Base-by-base conservation (phyloP, 225 moss, liverwort and hornwort species). In the Ulota crispa region DNA sequence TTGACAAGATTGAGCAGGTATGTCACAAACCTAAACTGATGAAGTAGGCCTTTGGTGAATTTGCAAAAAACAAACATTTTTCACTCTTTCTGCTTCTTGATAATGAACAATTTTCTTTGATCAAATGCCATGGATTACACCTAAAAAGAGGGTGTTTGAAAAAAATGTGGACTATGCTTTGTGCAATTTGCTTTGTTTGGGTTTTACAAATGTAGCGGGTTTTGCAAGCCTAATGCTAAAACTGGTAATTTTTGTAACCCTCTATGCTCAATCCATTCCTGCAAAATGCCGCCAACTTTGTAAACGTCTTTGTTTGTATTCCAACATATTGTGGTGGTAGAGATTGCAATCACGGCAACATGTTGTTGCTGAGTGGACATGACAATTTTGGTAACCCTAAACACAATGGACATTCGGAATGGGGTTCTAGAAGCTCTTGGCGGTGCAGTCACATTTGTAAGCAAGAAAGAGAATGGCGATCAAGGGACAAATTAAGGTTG, bases 1-100 rank as follows among this genome's bases (percentile, higher is more conserved):
- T 91, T 32, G 82, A 89, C 47, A 87, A 83, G 1, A 89, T 91
- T 28, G 87, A 89, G 28, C 87, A 91, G 89, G 91, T 89, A 73
- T 0, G 64, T 4, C 5, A 1, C 1, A 1, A 0, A 1, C 1
- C 1, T 16, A 19, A 0, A 11, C 5, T 10, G 1, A 21, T 7
- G 7, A 0, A 0, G 12, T 2, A 1, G 3, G 24, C 0, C 9
- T 0, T 5, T 68, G 19, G 6, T 47, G 1, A 56, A 45, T 18
- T 26, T 6, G n/a, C 42, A 3, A n/a, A 8, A 14, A 6, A 0
- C 3, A 11, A 0, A 15, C 0, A 18, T 64, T 55, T 39, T 12
- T 0, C 7, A 0, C 50, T 53, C 8, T 37, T 20, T 3, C 27
- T 8, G 1, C 19, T 41, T 0, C 0, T 5, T 8, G 8, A 15